These are phyloP conservation scores for Phytopythium montanum DNA, from an alignment of 352 stramenopile genomes.

Conservation along the genomic window DNA sequence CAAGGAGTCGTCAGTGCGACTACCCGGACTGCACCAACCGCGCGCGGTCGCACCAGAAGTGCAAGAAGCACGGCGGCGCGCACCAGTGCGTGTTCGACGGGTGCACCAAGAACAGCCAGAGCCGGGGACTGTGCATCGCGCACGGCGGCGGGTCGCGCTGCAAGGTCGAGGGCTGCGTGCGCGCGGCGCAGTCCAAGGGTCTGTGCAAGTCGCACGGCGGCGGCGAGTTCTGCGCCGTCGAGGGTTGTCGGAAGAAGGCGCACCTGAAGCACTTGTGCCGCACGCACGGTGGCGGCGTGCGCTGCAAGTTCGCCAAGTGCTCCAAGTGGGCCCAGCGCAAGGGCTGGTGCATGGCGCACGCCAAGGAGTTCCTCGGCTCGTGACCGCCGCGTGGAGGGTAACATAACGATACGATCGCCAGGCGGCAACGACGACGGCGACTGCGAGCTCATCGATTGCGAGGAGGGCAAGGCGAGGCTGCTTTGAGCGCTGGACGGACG, in stretches of 20 bases:
- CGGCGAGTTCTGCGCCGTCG: conserved; percentile 76
- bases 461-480: neutral
- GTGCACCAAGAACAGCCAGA: conserved; percentile 87
- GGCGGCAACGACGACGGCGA: neutral
- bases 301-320: conserved; percentile 78
- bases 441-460: neutral
- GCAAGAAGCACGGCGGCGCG: conserved; percentile 88
- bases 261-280: conserved; percentile 83
- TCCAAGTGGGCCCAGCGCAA: conserved; percentile 86
- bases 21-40: conserved; percentile 73
- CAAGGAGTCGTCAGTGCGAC: conserved; percentile 61
- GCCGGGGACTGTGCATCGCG: conserved; percentile 78
- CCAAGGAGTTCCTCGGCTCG: conserved; percentile 64
- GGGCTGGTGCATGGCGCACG: conserved; percentile 87
- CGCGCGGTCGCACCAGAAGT: conserved; percentile 82
- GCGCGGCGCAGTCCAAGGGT: conserved; percentile 81
- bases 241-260: conserved; percentile 84
- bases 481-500: neutral
- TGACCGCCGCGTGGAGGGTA: conserved; percentile 14
- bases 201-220: conserved; percentile 85
- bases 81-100: conserved; percentile 83
- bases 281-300: conserved; percentile 81
- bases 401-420: neutral
- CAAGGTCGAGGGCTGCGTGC: conserved; percentile 73
- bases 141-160: conserved; percentile 80